Evolutionary conservation across 2,329 filamentous ascomycete species (phyloP), one percentile per base, ranked within the genome.

Genomic region (Fusarium marasasianum): DNA sequence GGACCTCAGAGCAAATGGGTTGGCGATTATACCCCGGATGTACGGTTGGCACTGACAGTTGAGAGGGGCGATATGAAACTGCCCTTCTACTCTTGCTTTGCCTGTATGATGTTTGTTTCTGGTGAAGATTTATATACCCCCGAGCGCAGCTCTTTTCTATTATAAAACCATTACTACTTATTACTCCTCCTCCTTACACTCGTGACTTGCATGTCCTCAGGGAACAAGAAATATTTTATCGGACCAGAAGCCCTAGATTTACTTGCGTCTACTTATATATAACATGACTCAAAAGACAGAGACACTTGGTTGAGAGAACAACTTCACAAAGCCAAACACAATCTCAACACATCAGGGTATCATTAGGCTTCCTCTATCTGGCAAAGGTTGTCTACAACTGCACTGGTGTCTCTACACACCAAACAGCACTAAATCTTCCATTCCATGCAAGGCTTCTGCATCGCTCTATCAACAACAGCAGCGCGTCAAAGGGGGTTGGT

Each of bases 61-160:
- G 35, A 37, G 66, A 75, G 29, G 50, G 73, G 75, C 73, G 67
- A 75, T 56, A 75, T 75, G 66, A 66, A 58, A 58, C 65, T 76
- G 64, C 68, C 70, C 35, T 65, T 51, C 54, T 44, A 26, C 26
- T 57, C 63, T 57, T 65, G 58, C 62, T 60, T 61, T 61, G 54
- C 43, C 63, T 75, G 51, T 61, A 75, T 69, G 80, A 81, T 78
- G 81, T 83, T 84, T 86, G 81, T 82, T 84, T 85, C 83, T 85
- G 84, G 83, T 85, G 84, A 84, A 84, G 75, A 78, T 78, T 76
- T 78, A 76, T 84, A 85, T 83, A 84, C 83, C 84, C 82, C 69
- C 81, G 79, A 71, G 69, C 72, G 33, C 51, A 62, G 62, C 72
- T 73, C 58, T 53, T 40, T 54, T 58, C 45, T 50, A 58, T 59